Evolutionary conservation across 2,329 filamentous ascomycete species (phyloP).

Genomic region (Phaeoacremonium minimum): DNA sequence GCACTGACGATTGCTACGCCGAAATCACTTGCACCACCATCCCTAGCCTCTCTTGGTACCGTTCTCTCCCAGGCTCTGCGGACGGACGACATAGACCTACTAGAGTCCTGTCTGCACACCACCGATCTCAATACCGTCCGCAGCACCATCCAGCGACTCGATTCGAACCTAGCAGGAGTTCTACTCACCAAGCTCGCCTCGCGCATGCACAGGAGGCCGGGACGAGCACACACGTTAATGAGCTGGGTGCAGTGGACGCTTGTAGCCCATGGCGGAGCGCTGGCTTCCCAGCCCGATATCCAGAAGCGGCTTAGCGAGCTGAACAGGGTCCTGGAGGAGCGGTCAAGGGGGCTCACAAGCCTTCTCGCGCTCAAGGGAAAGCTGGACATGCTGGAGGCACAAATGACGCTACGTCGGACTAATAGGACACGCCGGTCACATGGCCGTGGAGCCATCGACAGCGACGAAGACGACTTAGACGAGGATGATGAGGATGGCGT

Average conservation of each 20-base stretch:
- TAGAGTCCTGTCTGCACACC: conserved; percentile 87
- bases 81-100: conserved; percentile 83
- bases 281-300: conserved; percentile 81
- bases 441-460: conserved; percentile 47
- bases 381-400: conserved; percentile 87
- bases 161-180: conserved; percentile 74
- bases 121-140: conserved; percentile 73
- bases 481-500: conserved; percentile 67
- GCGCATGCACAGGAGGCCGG: conserved; percentile 80
- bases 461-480: conserved; percentile 46
- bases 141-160: conserved; percentile 84
- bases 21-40: conserved; percentile 53
- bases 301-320: conserved; percentile 73
- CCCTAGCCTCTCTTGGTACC: conserved; percentile 78
- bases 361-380: conserved; percentile 90
- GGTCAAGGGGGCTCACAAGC: conserved; percentile 75
- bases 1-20: conserved; percentile 18
- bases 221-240: conserved; percentile 84
- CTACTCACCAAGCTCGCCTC: conserved; percentile 83
- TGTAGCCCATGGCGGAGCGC: conserved; percentile 84
- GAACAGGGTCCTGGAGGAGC: conserved; percentile 82
- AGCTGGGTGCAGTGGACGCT: conserved; percentile 96
- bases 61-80: conserved; percentile 91
- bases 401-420: conserved; percentile 70
- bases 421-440: conserved; percentile 41